Conservation (phyloP, 2,329 filamentous ascomycete species). For the Tricladium varicosporioides region DNA sequence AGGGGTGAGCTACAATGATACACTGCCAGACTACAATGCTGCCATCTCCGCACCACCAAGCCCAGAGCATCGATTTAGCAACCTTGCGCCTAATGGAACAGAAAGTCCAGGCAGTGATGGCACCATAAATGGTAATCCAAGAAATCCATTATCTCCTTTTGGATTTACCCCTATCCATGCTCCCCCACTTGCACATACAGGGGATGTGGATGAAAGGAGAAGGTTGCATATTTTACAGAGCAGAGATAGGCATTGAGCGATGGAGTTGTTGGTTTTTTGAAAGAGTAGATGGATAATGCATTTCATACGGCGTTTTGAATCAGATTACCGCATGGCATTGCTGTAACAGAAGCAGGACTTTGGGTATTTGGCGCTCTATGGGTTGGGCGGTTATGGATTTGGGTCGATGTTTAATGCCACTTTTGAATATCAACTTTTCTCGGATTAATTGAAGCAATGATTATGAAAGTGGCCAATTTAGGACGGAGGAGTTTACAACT, state of each 20-base stretch:
- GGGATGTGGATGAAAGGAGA: constrained; percentile 28
- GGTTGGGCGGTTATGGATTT: background rate
- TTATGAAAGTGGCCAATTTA: too few species aligned
- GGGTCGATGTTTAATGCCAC: background rate
- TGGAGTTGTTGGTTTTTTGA: background rate
- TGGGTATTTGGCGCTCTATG: background rate
- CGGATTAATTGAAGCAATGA: background rate
- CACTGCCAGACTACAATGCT: constrained; percentile 66
- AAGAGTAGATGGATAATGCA: background rate
- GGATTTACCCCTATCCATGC: constrained; percentile 31
- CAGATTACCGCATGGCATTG: background rate
- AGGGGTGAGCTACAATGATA: constrained; percentile 47
- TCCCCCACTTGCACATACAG: constrained; percentile 17
- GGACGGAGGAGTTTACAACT: too few species aligned
- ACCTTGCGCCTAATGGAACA: constrained; percentile 8
- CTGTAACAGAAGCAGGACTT: background rate
- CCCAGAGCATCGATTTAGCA: constrained; percentile 23
- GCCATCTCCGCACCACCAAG: constrained; percentile 51
- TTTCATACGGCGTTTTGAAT: background rate
- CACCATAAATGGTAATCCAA: constrained; percentile 7
- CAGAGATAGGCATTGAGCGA: constrained; percentile 19
- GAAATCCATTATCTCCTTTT: constrained; percentile 23
- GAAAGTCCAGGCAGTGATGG: constrained; percentile 1
- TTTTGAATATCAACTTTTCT: constrained; percentile 2
- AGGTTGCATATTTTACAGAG: constrained; percentile 29